These are phyloP conservation scores for Starmera quercuum DNA, from an alignment of 805 yeast species.

Conservation along the genomic window DNA sequence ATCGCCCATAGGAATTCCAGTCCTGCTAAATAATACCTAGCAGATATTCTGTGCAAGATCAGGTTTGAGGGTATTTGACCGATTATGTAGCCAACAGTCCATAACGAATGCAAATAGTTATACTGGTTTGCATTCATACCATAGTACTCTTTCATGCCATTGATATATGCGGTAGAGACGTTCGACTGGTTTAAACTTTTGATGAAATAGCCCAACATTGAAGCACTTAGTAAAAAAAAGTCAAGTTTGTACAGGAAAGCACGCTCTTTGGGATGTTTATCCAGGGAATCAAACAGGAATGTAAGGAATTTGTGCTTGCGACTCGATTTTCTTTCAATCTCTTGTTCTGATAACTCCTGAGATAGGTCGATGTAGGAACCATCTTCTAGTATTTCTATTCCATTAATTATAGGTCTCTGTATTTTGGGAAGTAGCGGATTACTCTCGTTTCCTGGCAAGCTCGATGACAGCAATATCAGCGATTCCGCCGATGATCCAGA, in stretches of 20 bases:
- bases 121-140: conserved; percentile 34
- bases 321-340: conserved; percentile 4
- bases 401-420: not conserved
- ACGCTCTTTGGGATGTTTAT: conserved; percentile 29
- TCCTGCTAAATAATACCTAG: conserved; percentile 36
- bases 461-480: too few relatives aligned
- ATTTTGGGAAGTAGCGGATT: not conserved
- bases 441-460: too few relatives aligned
- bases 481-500: too few relatives aligned
- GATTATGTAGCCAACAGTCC: conserved; percentile 43
- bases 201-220: conserved; percentile 38
- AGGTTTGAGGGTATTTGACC: conserved; percentile 42
- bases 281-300: conserved; percentile 23
- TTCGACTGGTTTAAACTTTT: conserved; percentile 36
- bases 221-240: conserved; percentile 30
- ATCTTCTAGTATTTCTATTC: not conserved
- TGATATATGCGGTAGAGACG: conserved; percentile 37
- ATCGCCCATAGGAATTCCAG: conserved; percentile 37
- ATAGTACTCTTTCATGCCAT: conserved; percentile 39
- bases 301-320: conserved; percentile 7
- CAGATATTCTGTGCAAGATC: conserved; percentile 32
- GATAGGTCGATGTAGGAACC: conserved; percentile 8
- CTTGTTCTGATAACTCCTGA: conserved; percentile 6
- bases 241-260: conserved; percentile 27
- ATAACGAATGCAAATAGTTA: conserved; percentile 35